Percentiles rank a stretch among this genome's conserved stretches.
Evolutionary conservation across 1,284 basidiomycete genomes (phyloP).

Genomic region (Cutaneotrichosporon sp.): DNA sequence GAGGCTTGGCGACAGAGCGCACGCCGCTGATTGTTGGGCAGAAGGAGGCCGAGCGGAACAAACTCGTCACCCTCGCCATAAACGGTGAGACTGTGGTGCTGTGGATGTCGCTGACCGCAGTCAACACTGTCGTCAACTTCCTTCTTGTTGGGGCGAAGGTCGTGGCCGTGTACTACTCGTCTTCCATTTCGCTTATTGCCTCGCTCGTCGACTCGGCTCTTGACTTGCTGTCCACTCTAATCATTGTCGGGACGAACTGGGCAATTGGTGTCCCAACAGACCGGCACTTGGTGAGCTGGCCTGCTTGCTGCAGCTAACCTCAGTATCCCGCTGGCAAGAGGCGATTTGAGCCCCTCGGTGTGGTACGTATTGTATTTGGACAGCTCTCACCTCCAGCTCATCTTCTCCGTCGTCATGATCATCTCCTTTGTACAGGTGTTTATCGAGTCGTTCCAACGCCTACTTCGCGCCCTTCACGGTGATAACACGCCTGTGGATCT

Average conservation of each 20-base stretch:
- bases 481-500: constrained; percentile 38
- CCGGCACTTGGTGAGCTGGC: constrained; percentile 26
- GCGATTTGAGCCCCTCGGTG: constrained; percentile 52
- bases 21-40: constrained; percentile 27
- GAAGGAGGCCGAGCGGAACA: constrained; percentile 36
- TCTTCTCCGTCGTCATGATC: constrained; percentile 59
- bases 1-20: constrained; percentile 18
- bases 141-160: constrained; percentile 53
- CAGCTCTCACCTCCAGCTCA: constrained; percentile 28
- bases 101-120: constrained; percentile 19
- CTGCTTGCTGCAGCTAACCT: neutral
- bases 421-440: constrained; percentile 52
- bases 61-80: constrained; percentile 36
- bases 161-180: constrained; percentile 53
- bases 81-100: constrained; percentile 29
- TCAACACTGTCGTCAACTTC: constrained; percentile 51
- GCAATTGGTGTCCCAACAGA: constrained; percentile 46
- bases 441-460: constrained; percentile 50
- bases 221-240: constrained; percentile 54
- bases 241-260: constrained; percentile 47
- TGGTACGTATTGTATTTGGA: constrained; percentile 31
- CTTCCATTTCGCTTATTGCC: constrained; percentile 56
- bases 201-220: constrained; percentile 55
- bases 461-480: constrained; percentile 32
- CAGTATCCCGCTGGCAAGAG: constrained; percentile 54